phyloP scores from a whole-genome alignment of 495 filamentous ascomycete genomes.

The Corynascus novoguineensis region DNA sequence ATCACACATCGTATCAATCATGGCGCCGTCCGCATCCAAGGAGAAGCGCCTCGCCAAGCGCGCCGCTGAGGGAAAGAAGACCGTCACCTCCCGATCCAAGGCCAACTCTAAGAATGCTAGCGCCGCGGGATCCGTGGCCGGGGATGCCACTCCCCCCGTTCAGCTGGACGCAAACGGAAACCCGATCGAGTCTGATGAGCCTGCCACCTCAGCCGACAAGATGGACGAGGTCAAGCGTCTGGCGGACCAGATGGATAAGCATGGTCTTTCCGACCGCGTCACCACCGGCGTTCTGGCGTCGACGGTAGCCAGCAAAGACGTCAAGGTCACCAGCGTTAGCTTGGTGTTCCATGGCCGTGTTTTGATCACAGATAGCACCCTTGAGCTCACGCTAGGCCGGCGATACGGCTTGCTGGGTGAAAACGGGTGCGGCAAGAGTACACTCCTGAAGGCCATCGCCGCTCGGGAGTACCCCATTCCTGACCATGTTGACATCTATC shows the following conservation, averaged over 20 bases:
- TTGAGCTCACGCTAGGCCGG: constrained; percentile 89
- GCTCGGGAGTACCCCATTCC: constrained; percentile 92
- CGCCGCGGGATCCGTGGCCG: constrained; percentile 60
- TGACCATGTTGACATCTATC: constrained; percentile 96
- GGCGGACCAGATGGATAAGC: constrained; percentile 82
- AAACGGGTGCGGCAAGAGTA: constrained; percentile 99
- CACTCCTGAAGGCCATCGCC: constrained; percentile 88
- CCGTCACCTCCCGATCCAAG: constrained; percentile 60
- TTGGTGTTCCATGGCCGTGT: constrained; percentile 97
- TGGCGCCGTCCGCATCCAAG: constrained; percentile 96
- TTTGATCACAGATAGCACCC: constrained; percentile 82
- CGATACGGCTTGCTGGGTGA: constrained; percentile 94
- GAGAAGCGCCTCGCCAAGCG: constrained; percentile 96
- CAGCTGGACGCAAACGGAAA: constrained; percentile 57
- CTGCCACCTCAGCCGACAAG: constrained; percentile 65
- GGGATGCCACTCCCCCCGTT: constrained; percentile 51
- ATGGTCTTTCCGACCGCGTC: constrained; percentile 94
- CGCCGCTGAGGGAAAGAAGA: constrained; percentile 73
- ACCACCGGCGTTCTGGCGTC: constrained; percentile 96
- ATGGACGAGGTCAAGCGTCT: constrained; percentile 70
- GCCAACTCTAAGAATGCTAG: constrained; percentile 61
- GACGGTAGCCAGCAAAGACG: constrained; percentile 73
- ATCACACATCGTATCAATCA: constrained; percentile 27
- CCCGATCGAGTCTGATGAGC: constrained; percentile 54
- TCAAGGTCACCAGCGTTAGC: constrained; percentile 90